Conservation (phyloP, 2,329 filamentous ascomycete genomes). For the Fusarium sp. region DNA sequence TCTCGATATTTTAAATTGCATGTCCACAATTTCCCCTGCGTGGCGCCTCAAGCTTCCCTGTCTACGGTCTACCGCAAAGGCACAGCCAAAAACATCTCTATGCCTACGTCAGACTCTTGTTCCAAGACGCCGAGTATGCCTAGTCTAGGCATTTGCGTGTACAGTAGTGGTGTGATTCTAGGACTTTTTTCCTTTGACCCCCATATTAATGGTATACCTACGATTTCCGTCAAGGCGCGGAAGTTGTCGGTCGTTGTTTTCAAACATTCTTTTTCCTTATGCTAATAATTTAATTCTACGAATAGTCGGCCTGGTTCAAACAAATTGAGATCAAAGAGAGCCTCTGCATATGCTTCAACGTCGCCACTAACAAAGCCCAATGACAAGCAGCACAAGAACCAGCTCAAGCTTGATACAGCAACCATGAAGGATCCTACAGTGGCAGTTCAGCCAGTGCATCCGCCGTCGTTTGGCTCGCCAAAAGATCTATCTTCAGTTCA, state of each 20-base stretch:
- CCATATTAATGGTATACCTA: constrained; percentile 1
- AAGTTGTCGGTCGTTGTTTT: constrained; percentile 4
- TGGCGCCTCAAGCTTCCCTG: constrained; percentile 38
- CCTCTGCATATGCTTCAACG: constrained; percentile 34
- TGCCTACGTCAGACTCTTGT: constrained; percentile 40
- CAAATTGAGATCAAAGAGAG: constrained; percentile 42
- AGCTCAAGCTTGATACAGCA: constrained; percentile 21
- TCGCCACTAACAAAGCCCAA: constrained; percentile 15
- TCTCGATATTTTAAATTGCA: constrained; percentile 38
- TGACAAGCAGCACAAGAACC: constrained; percentile 15
- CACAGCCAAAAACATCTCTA: constrained; percentile 29
- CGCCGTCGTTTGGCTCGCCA: constrained; percentile 30
- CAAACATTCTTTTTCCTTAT: constrained; percentile 5
- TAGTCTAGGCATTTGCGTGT: constrained; percentile 25
- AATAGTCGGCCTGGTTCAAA: constrained; percentile 41
- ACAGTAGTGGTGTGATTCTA: constrained; percentile 23
- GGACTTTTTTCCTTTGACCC: not conserved
- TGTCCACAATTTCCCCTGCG: constrained; percentile 45
- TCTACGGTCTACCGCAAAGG: constrained; percentile 38
- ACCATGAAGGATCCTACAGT: constrained; percentile 41
- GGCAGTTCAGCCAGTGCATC: constrained; percentile 34
- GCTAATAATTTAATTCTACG: constrained; percentile 20
- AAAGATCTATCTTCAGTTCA: constrained; percentile 35
- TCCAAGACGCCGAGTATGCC: constrained; percentile 40
- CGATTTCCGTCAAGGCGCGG: not conserved